Evolutionary conservation across 2,329 filamentous ascomycete species (phyloP), one percentile per base, ranked within the genome.

Genomic region (Monosporascus sp.): DNA sequence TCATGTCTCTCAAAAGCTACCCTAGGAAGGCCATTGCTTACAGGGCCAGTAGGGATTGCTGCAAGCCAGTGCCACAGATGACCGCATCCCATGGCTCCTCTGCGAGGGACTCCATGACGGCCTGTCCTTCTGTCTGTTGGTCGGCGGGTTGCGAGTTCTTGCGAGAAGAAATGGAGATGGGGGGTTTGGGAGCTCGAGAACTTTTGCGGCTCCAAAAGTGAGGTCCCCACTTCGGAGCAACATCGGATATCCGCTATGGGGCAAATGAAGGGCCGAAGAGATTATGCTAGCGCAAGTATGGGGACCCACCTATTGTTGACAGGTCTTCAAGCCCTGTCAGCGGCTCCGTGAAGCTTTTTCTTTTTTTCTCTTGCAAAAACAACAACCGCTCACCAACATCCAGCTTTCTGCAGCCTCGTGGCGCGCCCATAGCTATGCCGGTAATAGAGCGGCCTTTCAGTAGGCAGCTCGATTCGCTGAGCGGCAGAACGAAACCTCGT

Each of bases 11-110:
- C 54, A 59, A 49, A 50, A 40, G 44, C 52, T 48, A 46, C 38
- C 37, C 48, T 44, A 37, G 24, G 55, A 53, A 52, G 53, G 37
- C 37, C 22, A 40, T 66, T 52, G 60, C 80, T 80, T 77, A 92
- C 88, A 91, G 77, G 70, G 88, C 88, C 68, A 93, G 80, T 63
- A 93, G 81, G 59, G 88, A 91, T 75, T 92, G 87, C 68, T 86
- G 80, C 66, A 92, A 75, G 64, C 88, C 88, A 61, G 89, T 92
- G 66, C 89, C 88, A 67, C 83, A 84, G 71, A 93, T 89, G 63
- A 90, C 78, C 65, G 88, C 84, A 77, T 93, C 88, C 88, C 88
- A 93, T 58, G 79, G 75, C 63, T 86, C 87, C 56, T 90, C 87
- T 70, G 79, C 78, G 62, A 92, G 76, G 60, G 84, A 84, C 73